These are phyloP conservation scores for Solanum etuberosum DNA, from an alignment of 257 asterid genomes.

Conservation along the genomic window DNA sequence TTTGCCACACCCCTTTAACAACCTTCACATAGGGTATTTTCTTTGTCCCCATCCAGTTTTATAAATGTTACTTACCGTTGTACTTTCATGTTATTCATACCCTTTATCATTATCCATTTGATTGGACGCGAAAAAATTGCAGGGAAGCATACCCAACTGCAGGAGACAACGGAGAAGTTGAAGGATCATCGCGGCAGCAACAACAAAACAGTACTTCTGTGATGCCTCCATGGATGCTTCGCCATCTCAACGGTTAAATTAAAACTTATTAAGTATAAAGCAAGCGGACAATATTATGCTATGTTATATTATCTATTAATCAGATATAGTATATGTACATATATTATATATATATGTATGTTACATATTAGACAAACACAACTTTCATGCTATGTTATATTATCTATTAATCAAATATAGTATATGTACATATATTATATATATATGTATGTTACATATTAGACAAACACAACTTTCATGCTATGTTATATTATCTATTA, in stretches of 20 bases:
- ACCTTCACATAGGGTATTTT: constrained; percentile 38
- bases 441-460: neutral
- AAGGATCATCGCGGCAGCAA: constrained; percentile 21
- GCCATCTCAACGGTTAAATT: constrained; percentile 4
- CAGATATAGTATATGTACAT: neutral
- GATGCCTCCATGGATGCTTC: constrained; percentile 65
- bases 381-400: neutral
- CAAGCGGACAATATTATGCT: neutral
- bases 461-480: neutral
- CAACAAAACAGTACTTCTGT: constrained; percentile 15
- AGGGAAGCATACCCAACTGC: constrained; percentile 21
- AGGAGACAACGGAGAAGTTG: constrained; percentile 30
- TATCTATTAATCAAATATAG: neutral
- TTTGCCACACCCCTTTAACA: constrained; percentile 20
- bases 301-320: neutral
- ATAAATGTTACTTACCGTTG: neutral
- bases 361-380: neutral
- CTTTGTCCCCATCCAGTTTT: neutral
- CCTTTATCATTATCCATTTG: neutral
- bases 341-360: neutral
- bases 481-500: neutral
- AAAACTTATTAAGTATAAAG: neutral
- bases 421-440: neutral
- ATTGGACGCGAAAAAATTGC: constrained; percentile 2
- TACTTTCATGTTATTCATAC: neutral